Base-by-base conservation (phyloP, 805 yeast species). In the Peterozyma xylosa region DNA sequence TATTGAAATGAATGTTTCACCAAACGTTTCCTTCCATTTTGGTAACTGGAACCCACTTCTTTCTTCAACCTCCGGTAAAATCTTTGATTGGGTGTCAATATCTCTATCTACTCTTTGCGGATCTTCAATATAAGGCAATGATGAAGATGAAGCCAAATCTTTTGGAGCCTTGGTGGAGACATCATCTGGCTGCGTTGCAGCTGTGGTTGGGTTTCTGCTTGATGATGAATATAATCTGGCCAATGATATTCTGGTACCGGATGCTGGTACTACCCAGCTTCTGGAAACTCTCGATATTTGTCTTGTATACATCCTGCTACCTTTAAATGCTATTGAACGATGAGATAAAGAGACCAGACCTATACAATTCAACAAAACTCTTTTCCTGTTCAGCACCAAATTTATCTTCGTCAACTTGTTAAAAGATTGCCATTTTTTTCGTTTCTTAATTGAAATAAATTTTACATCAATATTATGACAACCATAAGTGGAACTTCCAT, bases 1-100 rank as follows among this genome's bases (percentile, higher is more conserved):
- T 10, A 72, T 37, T 32, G 73, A 68, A 44, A 85, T 74, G 17
- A 82, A 70, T 35, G 73, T 56, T 58, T 86, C 89, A 51, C 91
- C 93, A 33, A 86, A 56, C 0, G 70, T 67, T 49, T 70, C 73
- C 48, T 76, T 69, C 73, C 78, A 71, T 44, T 64, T 59, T 0
- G 82, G 74, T 37, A 76, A 57, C 11, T 50, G 47, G 37, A 49
- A 61, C 5, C 50, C 54, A 7, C 36, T 11, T 30, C 48, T 56
- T n/a, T 52, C 54, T 44, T 64, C 68, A 18, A 54, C 53, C 18
- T 48, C 48, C 32, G 50, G 52, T 16, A 47, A 53, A n/a, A 64
- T 40, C 44, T 61, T 64, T 16, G 51, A 38, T 43, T 61, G 62
- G 2, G 62, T 59, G 43, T 53, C 56, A n/a, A 63, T 54, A 47